phyloP scores from a whole-genome alignment of 2,329 filamentous ascomycete genomes.

The Colletotrichum filicis region DNA sequence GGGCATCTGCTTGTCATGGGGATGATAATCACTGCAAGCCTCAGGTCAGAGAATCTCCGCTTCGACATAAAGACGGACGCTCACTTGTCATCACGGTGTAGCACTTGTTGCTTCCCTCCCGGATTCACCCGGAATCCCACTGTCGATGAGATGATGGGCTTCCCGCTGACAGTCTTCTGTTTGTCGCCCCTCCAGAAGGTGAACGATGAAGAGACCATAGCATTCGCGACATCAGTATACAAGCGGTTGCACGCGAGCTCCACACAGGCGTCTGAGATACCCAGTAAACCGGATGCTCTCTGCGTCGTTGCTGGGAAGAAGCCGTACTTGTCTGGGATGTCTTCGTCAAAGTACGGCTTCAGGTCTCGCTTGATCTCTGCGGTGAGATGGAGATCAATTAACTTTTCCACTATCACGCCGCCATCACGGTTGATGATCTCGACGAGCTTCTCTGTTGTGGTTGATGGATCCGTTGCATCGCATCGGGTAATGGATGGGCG shows the following conservation, averaged over 20 bases:
- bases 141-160: constrained; percentile 49
- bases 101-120: constrained; percentile 49
- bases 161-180: constrained; percentile 44
- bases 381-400: constrained; percentile 45
- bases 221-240: constrained; percentile 47
- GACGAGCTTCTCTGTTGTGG: constrained; percentile 36
- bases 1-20: constrained; percentile 46
- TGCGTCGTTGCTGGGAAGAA: constrained; percentile 53
- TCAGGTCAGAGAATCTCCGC: background rate
- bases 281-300: constrained; percentile 51
- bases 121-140: constrained; percentile 52
- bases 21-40: constrained; percentile 37
- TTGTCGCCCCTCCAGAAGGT: constrained; percentile 49
- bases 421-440: constrained; percentile 45
- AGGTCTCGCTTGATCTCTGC: constrained; percentile 50
- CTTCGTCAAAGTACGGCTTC: constrained; percentile 49
- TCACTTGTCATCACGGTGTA: constrained; percentile 49
- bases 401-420: constrained; percentile 49
- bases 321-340: constrained; percentile 48
- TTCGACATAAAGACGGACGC: background rate
- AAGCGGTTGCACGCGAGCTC: constrained; percentile 48
- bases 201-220: constrained; percentile 47
- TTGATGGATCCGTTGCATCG: constrained; percentile 37
- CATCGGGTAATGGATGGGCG: background rate
- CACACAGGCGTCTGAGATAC: constrained; percentile 49